Base-by-base conservation (phyloP, 495 filamentous ascomycete species). In the Staphylotrichum longicolle region DNA sequence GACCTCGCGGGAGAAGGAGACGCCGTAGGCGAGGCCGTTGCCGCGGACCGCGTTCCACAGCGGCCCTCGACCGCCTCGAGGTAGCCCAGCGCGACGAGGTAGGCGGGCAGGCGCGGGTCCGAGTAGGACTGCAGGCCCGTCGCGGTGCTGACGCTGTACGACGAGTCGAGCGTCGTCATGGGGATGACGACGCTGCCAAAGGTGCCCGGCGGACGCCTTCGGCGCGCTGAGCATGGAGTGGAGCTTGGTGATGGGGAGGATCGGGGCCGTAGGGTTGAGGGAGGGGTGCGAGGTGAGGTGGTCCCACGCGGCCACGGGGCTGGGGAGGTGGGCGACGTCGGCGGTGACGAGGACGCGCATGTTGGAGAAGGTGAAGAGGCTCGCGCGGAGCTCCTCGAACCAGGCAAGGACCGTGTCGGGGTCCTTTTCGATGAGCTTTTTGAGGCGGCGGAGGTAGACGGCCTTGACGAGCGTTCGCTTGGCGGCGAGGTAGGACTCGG, bases 1-100 rank as follows among this genome's bases (percentile, higher is more conserved):
- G 45, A 90, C 76, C 63, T 90, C 86, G 60, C 86, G 85, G 12
- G 75, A 79, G 69, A 97, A 95, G 63, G 77, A 82, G 9, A 88
- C 87, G 14, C 91, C 91, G 71, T 99, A 99, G 1, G 93, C 94
- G 34, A 98, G 82, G 34, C 94, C 95, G 50, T 87, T 91, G 46
- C 94, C 94, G 44, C 94, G 91, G 54, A 96, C 87, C 3, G 91
- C 90, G 61, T 86, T 86, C 92, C 93, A 98, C 30, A 98, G 83
- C 5, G 94, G 3, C 94, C 94, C 76, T 98, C 95, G 15, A 94
- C 88, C 0, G 91, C 86, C 64, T 96, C 93, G 62, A 99, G 88
- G 72, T 96, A 98, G 10, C 91, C 83, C 37, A 88, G 83, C 1
- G 92, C 93, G 9, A 98, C 91, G 64, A 96, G 81, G 51, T 94